Base-by-base conservation (phyloP, 2,329 filamentous ascomycete species). In the Apiospora malaysiana region DNA sequence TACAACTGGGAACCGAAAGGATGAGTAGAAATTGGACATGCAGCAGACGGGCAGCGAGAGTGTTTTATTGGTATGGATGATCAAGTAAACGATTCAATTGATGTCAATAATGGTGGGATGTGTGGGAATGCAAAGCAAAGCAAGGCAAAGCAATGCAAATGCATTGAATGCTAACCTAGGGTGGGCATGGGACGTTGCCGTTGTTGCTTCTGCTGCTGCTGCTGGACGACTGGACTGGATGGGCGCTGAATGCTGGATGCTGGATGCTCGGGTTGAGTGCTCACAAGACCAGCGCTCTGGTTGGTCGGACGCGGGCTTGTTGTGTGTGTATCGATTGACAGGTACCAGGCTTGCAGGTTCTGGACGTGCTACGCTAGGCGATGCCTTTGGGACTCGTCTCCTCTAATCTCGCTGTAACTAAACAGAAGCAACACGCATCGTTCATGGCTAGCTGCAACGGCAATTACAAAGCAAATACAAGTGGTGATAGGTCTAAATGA, bases 241-340 rank as follows among this genome's bases (percentile, higher is more conserved):
- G n/a, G n/a, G n/a, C n/a, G 40, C 40, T 42, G 12, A 14, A 45
- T 16, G 4, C 47, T 25, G 49, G 10, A 32, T 14, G 8, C 23
- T 32, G 49, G 25, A 32, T 32, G 32, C 32, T 32, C 32, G n/a
- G n/a, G n/a, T n/a, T n/a, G n/a, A n/a, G n/a, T n/a, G n/a, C n/a
- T n/a, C n/a, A n/a, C n/a, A n/a, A n/a, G n/a, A n/a, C 46, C 21
- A 10, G 56, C 27, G 4, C n/a, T 63, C 56, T 63, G 56, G 56
- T 63, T 63, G 56, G 56, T 32, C 21, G 32, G n/a, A 40, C 21
- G 21, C 32, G 56, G 21, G 18, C 56, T 63, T 63, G 56, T 40
- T 63, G 56, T 59, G 49, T 56, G 51, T 56, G 51, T 59, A 37
- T 32, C 51, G 51, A 37, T 59, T 59, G 51, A 59, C 51, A 59